Base-by-base conservation (phyloP, 2,329 filamentous ascomycete genomes). In the Tolypocladium sp. region DNA sequence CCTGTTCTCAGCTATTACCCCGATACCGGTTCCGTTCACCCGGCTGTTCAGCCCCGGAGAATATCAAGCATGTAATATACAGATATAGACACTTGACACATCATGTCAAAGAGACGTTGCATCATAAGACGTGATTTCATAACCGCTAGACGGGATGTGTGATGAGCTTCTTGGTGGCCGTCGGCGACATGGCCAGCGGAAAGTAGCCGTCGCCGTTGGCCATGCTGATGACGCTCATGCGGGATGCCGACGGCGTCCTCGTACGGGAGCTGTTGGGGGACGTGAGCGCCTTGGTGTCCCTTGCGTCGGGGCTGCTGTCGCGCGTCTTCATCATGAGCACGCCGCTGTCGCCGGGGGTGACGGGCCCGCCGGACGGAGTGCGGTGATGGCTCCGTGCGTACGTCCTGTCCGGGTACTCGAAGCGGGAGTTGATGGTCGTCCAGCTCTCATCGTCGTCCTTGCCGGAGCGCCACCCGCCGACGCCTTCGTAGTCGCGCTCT, bases 401-500 rank as follows among this genome's bases (percentile, higher is more conserved):
- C 22, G 71, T 62, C 30, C 77, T 71, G 61, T 82, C 78, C 0
- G 78, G 78, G 17, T 82, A 67, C 62, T 82, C 79, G 9, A 82
- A 71, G 13, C 79, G 71, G 1, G 79, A 80, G 63, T 82, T 82
- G 62, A 82, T 80, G 52, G 76, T 77, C 22, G 76, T 77, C 80
- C 81, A 83, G 38, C 75, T 64, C 44, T 78, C 72, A 35, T 82
- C 78, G 58, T 79, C 75, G 40, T 68, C 66, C 37, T 56, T 25
- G 38, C 46, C 59, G 20, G 83, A 63, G 55, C 82, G 73, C 82
- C 82, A 86, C 3, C 83, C 83, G 22, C 83, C 83, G 2, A 86
- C 70, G 9, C 83, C 83, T 63, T 86, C 83, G 63, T 80, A 86
- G 65, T 86, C 83, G 37, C 83, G 73, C 57, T 80, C 77, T 4